Base-by-base conservation (phyloP, 176 grass and related monocot species). In the Carex parvula region DNA sequence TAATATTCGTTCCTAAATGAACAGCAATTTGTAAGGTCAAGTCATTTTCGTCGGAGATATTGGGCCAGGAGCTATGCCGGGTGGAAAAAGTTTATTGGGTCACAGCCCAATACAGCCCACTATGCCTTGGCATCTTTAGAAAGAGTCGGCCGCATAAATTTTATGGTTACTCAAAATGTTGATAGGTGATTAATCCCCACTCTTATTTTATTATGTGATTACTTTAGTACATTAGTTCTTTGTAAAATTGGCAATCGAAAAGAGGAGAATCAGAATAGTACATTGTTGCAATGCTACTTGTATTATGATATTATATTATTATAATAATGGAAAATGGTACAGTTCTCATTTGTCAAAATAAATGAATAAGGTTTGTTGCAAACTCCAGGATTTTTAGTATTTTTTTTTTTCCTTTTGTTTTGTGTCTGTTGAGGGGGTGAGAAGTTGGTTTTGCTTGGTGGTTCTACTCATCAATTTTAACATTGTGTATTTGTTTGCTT, bases 41-140 rank as follows among this genome's bases (percentile, higher is more conserved):
- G 81, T 86, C 84, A 82, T 46, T 79, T 93, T 52, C 87, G 82
- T 2, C 86, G 95, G 79, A 75, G 95, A 74, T 98, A 98, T 50
- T 98, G 95, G 95, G 92, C 95, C 81, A 98, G 95, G 85, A 98
- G 95, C 79, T 98, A 91, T 91, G 92, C 95, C 76, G 95, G 92
- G 86, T 98, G 95, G 95, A 92, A 84, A 86, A 94, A 89, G 64
- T 98, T 98, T 81, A 90, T 62, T 39, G 84, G 80, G 80, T 92
- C 95, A 74, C 85, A 93, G 58, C 95, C 95, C 60, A 98, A 92
- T 85, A 83, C 95, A 86, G 92, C 95, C 48, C 95, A 98, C 53
- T 82, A 87, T 88, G 87, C 87, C 16, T 83, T 98, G 88, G 84
- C 87, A 56, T 94, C 89, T 37, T 85, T 98, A 83, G 95, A 98